A percentile compares a stretch with the other conserved stretches of the same genome.
These are phyloP conservation scores for Silene coronaria DNA, from an alignment of 179 eudicot genomes.

Conservation along the genomic window DNA sequence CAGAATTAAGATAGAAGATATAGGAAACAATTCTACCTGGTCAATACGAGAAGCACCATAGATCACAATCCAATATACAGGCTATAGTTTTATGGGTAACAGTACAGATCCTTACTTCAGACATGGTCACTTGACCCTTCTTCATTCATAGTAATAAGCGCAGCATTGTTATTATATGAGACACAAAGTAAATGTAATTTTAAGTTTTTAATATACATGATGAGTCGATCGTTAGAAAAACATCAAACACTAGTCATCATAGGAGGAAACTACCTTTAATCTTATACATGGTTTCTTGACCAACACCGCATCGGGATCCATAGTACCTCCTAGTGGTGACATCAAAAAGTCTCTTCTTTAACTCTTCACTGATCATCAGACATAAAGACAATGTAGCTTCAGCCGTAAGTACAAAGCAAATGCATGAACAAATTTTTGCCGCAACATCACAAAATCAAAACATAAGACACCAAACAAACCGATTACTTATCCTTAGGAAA, in stretches of 20 bases:
- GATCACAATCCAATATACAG: conserved; percentile 1
- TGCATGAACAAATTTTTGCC: conserved; percentile 2
- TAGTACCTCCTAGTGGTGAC: conserved; percentile 19
- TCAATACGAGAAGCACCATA: background rate
- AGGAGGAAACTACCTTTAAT: conserved; percentile 12
- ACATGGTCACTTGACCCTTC: background rate
- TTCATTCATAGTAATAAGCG: too few species aligned
- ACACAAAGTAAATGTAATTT: background rate
- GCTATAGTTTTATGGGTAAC: background rate
- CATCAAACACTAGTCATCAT: background rate
- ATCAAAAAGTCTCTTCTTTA: conserved; percentile 8
- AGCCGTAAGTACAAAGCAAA: background rate
- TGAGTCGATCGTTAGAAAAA: background rate
- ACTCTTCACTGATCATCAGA: conserved; percentile 14
- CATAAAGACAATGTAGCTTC: conserved; percentile 5
- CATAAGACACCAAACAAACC: background rate
- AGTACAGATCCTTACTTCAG: background rate
- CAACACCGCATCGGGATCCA: conserved; percentile 4
- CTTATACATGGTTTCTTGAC: background rate
- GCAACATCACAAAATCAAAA: background rate
- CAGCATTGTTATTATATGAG: too few species aligned
- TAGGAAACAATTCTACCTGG: background rate
- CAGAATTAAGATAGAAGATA: background rate
- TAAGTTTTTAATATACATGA: background rate
- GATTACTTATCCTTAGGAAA: background rate